Conservation (phyloP, 2,329 filamentous ascomycete species). For the Colletotrichum tofieldiae region DNA sequence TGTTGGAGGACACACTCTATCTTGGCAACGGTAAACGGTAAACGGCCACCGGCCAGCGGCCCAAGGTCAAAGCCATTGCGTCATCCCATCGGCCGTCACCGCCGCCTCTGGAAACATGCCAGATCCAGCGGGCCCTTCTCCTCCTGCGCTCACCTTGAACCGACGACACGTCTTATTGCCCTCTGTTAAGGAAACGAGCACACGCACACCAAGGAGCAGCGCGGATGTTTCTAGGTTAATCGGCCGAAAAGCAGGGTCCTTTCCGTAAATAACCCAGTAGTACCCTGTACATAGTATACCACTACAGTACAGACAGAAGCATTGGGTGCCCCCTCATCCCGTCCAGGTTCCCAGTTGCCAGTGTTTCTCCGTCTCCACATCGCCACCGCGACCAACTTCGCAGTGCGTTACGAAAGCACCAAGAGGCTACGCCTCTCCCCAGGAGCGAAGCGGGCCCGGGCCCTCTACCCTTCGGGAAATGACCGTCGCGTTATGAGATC, state of each 20-base stretch:
- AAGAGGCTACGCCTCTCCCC: not conserved
- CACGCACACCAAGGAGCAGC: not conserved
- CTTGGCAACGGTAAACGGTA: conserved; percentile 11
- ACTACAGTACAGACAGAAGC: not conserved
- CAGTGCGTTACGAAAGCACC: not conserved
- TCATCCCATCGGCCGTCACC: not conserved
- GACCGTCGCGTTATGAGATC: conserved; percentile 37
- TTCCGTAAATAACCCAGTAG: conserved; percentile 32
- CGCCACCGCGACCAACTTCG: conserved; percentile 20
- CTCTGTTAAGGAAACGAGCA: not conserved
- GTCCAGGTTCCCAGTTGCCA: conserved; percentile 9
- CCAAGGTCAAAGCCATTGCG: not conserved
- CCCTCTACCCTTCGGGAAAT: conserved; percentile 11
- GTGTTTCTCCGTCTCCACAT: conserved; percentile 1
- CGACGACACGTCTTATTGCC: conserved; percentile 15
- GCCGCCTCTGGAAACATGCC: conserved; percentile 25
- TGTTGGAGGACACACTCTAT: not conserved
- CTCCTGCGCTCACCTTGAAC: conserved; percentile 1
- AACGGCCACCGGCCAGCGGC: not conserved
- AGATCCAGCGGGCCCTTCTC: not conserved
- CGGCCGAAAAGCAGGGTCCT: conserved; percentile 27
- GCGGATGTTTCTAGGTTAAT: not conserved
- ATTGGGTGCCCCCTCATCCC: not conserved
- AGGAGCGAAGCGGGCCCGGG: not conserved
- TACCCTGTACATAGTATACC: too few species aligned